A percentile compares a stretch with the other conserved stretches of the same genome.
These are phyloP conservation scores for Diaporthe sp. DNA, from an alignment of 2,329 filamentous ascomycete species.

Conservation along the genomic window DNA sequence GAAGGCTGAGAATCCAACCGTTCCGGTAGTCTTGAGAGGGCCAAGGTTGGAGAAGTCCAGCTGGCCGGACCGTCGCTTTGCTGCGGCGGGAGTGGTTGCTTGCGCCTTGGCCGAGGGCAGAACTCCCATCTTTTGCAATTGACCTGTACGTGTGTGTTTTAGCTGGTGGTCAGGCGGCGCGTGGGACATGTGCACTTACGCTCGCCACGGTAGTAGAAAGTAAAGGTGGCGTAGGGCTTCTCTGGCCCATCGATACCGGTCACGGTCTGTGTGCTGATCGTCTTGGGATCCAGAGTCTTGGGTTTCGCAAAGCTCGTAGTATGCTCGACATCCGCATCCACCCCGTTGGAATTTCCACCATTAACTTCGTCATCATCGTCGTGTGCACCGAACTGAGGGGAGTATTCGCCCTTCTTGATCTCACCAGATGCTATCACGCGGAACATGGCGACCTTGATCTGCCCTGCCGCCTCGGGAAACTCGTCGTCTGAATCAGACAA, in stretches of 20 bases:
- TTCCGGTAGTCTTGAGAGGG: conserved; percentile 87
- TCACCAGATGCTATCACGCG: conserved; percentile 95
- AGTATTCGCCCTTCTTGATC: conserved; percentile 98
- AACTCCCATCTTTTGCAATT: conserved; percentile 97
- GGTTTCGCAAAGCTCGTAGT: conserved; percentile 98
- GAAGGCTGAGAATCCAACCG: conserved; percentile 91
- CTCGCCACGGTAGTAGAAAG: conserved; percentile 96
- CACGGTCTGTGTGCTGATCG: conserved; percentile 99
- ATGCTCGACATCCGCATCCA: conserved; percentile 91
- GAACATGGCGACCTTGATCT: conserved; percentile 98
- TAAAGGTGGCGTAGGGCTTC: conserved; percentile 96
- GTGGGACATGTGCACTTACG: conserved; percentile 71
- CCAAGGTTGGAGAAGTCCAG: conserved; percentile 88
- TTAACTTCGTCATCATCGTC: conserved; percentile 86
- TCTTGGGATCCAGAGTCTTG: conserved; percentile 95
- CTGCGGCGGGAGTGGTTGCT: conserved; percentile 70
- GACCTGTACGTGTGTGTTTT: conserved; percentile 67
- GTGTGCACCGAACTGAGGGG: conserved; percentile 95
- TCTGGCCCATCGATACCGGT: conserved; percentile 97
- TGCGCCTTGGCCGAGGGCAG: conserved; percentile 76
- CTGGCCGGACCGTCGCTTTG: conserved; percentile 86
- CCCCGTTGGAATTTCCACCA: conserved; percentile 61
- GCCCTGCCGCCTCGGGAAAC: conserved; percentile 92
- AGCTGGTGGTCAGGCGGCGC: conserved; percentile 39
- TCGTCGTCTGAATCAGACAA: conserved; percentile 82